Base-by-base conservation (phyloP, 345 rosid species). In the Pugionium cornutum region DNA sequence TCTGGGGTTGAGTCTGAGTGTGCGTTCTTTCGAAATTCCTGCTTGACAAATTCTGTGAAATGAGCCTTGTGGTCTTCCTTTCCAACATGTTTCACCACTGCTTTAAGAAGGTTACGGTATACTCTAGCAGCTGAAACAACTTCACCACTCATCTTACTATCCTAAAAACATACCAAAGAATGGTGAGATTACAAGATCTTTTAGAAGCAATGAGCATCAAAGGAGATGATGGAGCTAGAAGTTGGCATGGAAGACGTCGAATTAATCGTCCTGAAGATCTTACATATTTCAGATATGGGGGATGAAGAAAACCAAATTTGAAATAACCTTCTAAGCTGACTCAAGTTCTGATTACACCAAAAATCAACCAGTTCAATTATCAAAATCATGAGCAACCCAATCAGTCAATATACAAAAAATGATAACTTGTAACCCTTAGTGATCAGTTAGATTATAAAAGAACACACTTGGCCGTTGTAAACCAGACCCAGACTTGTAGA, bases 1-100 rank as follows among this genome's bases (percentile, higher is more conserved):
- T 82, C 87, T 63, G 65, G 75, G 18, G 18, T 18, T 18, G 18
- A 18, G 18, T 18, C 18, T 18, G 72, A 78, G 55, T 81, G 55
- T 7, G 66, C 42, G 39, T 77, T 84, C 60, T 76, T 91, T 6
- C 83, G 79, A 45, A 86, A 94, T 62, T 88, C 85, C 27, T 68
- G 68, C 4, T 80, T 78, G 11, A 85, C 75, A 9, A 82, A 83
- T 9, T 88, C 89, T n/a, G 9, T 53, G 28, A 94, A 88, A 78
- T 91, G 96, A 70, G 58, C 69, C 80, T 86, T 85, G 53, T 79
- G 70, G 32, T 81, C 92, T 75, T 94, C 89, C 7, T 79, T 82
- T n/a, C 95, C 97, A 44, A 90, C 56, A 62, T 90, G 89, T 54
- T 80, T 88, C 61, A 64, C 81, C 48, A 90, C 72, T 31, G 96